Percentiles rank a stretch among this genome's conserved stretches.
phyloP scores from a whole-genome alignment of 2,329 filamentous ascomycete species.

The Hymenotorrendiella dingleyae region DNA sequence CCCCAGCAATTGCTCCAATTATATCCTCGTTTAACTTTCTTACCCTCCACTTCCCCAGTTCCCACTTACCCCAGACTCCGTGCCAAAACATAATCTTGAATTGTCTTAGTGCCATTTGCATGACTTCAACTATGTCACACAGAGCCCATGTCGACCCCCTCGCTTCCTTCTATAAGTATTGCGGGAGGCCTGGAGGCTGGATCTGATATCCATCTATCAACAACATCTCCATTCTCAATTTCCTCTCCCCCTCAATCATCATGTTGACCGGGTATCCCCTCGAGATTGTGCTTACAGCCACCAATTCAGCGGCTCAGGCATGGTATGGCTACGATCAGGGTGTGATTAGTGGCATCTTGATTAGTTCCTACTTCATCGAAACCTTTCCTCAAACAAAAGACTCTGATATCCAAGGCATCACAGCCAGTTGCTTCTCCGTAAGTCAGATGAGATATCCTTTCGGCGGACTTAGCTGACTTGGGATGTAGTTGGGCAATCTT shows the following conservation, averaged over 20 bases:
- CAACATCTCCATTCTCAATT: neutral
- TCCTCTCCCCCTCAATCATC: neutral
- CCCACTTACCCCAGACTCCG: too few species aligned
- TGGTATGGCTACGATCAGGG: slow-evolving; percentile 52
- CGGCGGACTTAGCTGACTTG: neutral
- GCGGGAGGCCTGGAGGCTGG: too few species aligned
- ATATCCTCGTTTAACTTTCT: too few species aligned
- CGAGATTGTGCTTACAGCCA: slow-evolving; percentile 11
- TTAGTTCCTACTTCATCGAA: slow-evolving; percentile 52
- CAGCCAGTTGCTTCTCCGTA: slow-evolving; percentile 39
- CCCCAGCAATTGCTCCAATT: too few species aligned
- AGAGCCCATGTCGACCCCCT: too few species aligned
- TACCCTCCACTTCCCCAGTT: too few species aligned
- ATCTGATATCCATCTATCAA: too few species aligned
- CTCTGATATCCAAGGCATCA: slow-evolving; percentile 38
- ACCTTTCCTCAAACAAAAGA: slow-evolving; percentile 39
- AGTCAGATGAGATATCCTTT: slow-evolving; percentile 11
- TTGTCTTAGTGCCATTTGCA: too few species aligned
- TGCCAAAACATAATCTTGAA: too few species aligned
- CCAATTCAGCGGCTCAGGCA: slow-evolving; percentile 18
- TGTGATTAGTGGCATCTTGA: slow-evolving; percentile 67
- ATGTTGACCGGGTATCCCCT: slow-evolving; percentile 4
- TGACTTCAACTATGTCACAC: too few species aligned
- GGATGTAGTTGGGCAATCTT: slow-evolving; percentile 14
- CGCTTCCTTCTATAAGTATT: too few species aligned